Base-by-base conservation (phyloP, 352 stramenopile species). In the Pythium vanterpoolii region DNA sequence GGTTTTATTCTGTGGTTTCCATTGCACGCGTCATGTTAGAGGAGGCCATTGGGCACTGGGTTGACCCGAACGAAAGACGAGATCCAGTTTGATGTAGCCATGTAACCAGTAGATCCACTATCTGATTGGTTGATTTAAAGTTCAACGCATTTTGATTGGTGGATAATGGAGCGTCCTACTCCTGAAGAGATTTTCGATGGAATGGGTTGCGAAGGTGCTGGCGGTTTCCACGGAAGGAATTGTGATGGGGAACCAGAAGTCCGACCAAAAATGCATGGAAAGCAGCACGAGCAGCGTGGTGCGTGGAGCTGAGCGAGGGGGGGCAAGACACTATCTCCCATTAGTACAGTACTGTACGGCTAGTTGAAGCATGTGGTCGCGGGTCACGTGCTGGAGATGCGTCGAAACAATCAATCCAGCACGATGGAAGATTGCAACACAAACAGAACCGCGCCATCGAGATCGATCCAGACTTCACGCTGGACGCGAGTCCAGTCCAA, bases 181-280 rank as follows among this genome's bases (percentile, higher is more conserved):
- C 19, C 11, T 10, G 27, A n/a, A 16, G 38, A 47, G 51, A 59
- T 27, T 55, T 65, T 65, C 58, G 58, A 56, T 65, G 58, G 58
- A 65, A 59, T 23, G 8, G 28, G 9, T 11, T 31, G 7, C 40
- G 58, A 65, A 65, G 3, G 9, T 31, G 58, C 58, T 6, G 0
- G 9, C 13, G 14, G 18, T 38, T 65, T 65, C 58, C 44, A 65
- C 58, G 19, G 58, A 65, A 65, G 40, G 19, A 65, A 65, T 27
- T 1, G 6, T 23, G 33, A 45, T 45, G 39, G 26, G 38, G 33
- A 33, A 43, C 33, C 30, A 16, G 42, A 28, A 9, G 16, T 38
- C 34, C 34, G 6, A 6, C 13, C 14, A 18, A 19, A 18, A 46
- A 46, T 46, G 40, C 6, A 46, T 24, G 21, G 40, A 27, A 46